These are phyloP conservation scores for Phialemoniopsis sp. DNA, from an alignment of 2,329 filamentous ascomycete genomes.

Conservation along the genomic window DNA sequence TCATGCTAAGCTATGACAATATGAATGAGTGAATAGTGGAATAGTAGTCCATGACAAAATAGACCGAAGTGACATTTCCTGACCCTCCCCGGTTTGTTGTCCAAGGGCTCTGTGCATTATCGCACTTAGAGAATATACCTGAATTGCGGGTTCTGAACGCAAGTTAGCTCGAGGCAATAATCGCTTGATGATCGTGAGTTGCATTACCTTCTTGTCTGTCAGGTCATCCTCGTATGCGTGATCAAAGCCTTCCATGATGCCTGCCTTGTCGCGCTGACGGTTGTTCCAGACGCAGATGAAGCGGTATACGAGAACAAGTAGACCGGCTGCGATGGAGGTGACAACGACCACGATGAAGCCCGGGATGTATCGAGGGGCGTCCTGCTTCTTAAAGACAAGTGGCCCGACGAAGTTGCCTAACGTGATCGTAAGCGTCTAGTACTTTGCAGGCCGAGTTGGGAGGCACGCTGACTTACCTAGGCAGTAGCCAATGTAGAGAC, in stretches of 20 bases:
- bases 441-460: no score
- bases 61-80: no score
- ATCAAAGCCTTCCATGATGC: constrained; percentile 41
- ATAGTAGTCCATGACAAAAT: no score
- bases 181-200: neutral
- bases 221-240: constrained; percentile 49
- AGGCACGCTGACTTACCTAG: constrained; percentile 24
- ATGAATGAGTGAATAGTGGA: no score
- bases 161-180: no score
- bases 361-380: constrained; percentile 30
- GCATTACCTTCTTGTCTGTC: constrained; percentile 32
- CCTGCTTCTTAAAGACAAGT: constrained; percentile 31
- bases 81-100: no score
- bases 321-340: constrained; percentile 18
- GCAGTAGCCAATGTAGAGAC: constrained; percentile 47
- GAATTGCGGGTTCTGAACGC: constrained; percentile 16
- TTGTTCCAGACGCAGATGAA: constrained; percentile 39
- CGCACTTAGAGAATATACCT: constrained; percentile 14
- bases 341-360: constrained; percentile 34
- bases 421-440: neutral
- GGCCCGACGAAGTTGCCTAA: constrained; percentile 38
- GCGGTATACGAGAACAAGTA: constrained; percentile 37
- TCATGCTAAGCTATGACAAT: no score
- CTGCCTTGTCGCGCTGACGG: constrained; percentile 31
- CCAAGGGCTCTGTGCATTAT: no score